phyloP scores from a whole-genome alignment of 2,329 filamentous ascomycete genomes.

The Plectosphaerella plurivora region DNA sequence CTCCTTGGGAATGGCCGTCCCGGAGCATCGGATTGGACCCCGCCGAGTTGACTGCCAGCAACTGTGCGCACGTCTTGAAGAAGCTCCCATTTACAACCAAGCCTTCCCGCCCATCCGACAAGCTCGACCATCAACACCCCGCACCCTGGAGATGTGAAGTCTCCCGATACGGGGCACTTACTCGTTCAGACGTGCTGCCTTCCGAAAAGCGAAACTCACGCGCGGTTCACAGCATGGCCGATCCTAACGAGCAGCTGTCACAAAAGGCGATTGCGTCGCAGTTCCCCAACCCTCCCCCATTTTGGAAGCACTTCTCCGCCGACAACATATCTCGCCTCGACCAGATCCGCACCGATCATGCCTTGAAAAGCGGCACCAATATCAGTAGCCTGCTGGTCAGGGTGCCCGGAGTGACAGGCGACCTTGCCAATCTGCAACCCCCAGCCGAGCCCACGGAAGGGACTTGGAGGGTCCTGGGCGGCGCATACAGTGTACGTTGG shows the following conservation, averaged over 20 bases:
- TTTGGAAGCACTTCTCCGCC: slow-evolving; percentile 83
- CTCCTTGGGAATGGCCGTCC: not conserved
- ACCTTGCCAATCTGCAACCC: slow-evolving; percentile 75
- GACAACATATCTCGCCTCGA: slow-evolving; percentile 61
- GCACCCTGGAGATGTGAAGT: too few relatives aligned
- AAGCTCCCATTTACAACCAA: too few relatives aligned
- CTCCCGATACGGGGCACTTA: too few relatives aligned
- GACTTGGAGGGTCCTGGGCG: slow-evolving; percentile 72
- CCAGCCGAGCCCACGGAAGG: slow-evolving; percentile 68
- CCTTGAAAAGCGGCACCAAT: slow-evolving; percentile 20
- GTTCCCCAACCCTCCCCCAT: slow-evolving; percentile 83
- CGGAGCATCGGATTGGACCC: too few relatives aligned
- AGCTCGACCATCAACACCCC: not conserved
- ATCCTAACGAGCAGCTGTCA: slow-evolving; percentile 35
- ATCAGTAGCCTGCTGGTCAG: slow-evolving; percentile 19
- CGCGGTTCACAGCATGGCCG: slow-evolving; percentile 47
- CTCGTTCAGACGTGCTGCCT: not conserved
- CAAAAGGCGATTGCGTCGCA: slow-evolving; percentile 51
- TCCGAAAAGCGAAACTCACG: not conserved
- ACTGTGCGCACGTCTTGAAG: too few relatives aligned
- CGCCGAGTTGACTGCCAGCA: too few relatives aligned
- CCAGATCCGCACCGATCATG: slow-evolving; percentile 34
- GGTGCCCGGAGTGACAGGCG: slow-evolving; percentile 55
- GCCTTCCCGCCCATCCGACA: not conserved
- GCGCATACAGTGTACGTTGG: slow-evolving; percentile 49